Evolutionary conservation across 1,139 yeast genomes (phyloP).

Genomic region (Magnusiomyces suaveolens): DNA sequence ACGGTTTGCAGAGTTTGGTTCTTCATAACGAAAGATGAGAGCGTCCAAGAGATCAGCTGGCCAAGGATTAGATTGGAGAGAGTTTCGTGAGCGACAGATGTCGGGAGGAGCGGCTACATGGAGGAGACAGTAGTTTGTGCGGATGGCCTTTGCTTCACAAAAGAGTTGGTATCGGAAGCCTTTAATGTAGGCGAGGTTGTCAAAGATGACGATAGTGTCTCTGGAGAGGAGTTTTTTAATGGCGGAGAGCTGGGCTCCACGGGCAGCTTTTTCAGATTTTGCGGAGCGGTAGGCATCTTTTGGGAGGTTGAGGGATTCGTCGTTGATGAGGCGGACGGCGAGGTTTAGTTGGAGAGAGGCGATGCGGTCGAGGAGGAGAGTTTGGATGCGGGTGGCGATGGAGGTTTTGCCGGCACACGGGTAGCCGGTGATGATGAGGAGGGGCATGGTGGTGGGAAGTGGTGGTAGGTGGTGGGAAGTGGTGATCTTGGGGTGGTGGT

Average conservation of each 20-base stretch:
- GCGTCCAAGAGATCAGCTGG: conserved; percentile 56
- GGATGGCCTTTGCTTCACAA: conserved; percentile 81
- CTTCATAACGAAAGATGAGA: conserved; percentile 79
- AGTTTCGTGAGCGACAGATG: too few species aligned
- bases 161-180: conserved; percentile 91
- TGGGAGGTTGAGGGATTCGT: conserved; percentile 63
- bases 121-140: conserved; percentile 75
- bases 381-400: conserved; percentile 50
- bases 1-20: conserved; percentile 73
- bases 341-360: conserved; percentile 45
- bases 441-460: too few species aligned
- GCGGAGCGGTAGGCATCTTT: conserved; percentile 63
- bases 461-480: too few species aligned
- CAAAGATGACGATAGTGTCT: conserved; percentile 67
- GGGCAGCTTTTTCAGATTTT: conserved; percentile 61
- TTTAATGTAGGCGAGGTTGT: conserved; percentile 80
- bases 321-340: conserved; percentile 61
- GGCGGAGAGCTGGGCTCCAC: conserved; percentile 82
- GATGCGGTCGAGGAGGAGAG: conserved; percentile 43
- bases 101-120: conserved; percentile 65
- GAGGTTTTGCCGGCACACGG: conserved; percentile 82
- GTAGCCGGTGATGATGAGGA: conserved; percentile 70
- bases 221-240: conserved; percentile 72
- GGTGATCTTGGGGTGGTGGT: too few species aligned
- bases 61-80: too few species aligned